phyloP scores from a whole-genome alignment of 495 filamentous ascomycete species.

The Hyaloscypha finlandica region DNA sequence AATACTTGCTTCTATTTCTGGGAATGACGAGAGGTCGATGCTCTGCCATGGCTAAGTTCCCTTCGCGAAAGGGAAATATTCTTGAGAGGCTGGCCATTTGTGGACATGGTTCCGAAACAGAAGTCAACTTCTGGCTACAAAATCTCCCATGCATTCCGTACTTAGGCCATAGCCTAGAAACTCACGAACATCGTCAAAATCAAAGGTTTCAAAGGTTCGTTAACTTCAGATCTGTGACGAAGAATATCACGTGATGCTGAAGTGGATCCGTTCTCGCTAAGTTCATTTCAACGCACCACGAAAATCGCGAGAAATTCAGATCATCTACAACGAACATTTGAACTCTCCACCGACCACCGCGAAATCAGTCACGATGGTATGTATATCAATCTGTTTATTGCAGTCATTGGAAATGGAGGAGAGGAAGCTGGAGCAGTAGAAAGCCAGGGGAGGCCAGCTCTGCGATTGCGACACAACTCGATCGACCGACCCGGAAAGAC shows the following conservation, averaged over 20 bases:
- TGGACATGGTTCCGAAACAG: too few relatives aligned
- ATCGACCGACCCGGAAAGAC: not conserved
- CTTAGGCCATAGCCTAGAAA: too few relatives aligned
- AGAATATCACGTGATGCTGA: not conserved
- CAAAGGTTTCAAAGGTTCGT: too few relatives aligned
- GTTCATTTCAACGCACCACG: not conserved
- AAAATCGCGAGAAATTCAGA: constrained; percentile 10
- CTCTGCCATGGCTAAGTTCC: not conserved
- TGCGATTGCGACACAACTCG: not conserved
- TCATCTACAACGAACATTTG: constrained; percentile 15
- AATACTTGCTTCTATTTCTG: not conserved
- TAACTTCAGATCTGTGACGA: too few relatives aligned
- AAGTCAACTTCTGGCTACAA: too few relatives aligned
- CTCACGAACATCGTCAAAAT: too few relatives aligned
- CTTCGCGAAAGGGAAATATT: too few relatives aligned
- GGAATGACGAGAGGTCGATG: not conserved
- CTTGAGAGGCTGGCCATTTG: too few relatives aligned
- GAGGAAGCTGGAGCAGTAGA: not conserved
- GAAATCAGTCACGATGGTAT: constrained; percentile 35
- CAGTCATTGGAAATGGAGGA: not conserved
- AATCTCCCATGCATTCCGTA: too few relatives aligned
- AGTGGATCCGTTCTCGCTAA: not conserved
- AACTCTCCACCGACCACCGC: constrained; percentile 26
- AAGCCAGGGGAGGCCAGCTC: not conserved
- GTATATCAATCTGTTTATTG: constrained; percentile 22